Evolutionary conservation across 2,329 filamentous ascomycete genomes (phyloP).

Genomic region (Acrodontium crateriforme): DNA sequence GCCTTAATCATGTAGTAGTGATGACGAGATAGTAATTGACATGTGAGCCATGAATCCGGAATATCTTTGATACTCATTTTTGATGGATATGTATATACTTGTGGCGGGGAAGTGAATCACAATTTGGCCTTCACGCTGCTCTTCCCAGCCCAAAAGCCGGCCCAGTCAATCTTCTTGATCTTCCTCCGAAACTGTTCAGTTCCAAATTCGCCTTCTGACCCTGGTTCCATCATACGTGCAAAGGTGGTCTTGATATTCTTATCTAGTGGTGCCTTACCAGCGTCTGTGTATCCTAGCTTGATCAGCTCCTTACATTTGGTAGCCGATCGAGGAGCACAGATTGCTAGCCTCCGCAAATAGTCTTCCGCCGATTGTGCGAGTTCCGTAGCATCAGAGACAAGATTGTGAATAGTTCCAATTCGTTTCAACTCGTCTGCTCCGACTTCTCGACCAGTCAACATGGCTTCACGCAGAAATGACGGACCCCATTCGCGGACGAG

Average conservation of each 20-base stretch:
- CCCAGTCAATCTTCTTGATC: conserved; percentile 8
- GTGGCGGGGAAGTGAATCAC: neutral
- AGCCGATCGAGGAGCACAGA: conserved; percentile 8
- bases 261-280: conserved; percentile 6
- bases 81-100: neutral
- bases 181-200: conserved; percentile 8
- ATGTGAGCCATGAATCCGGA: neutral
- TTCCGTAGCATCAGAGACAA: conserved; percentile 3
- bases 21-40: too few species aligned
- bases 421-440: conserved; percentile 6
- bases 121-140: neutral
- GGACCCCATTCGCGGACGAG: conserved; percentile 10
- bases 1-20: too few species aligned
- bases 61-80: conserved; percentile 1
- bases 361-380: conserved; percentile 1
- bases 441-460: conserved; percentile 7
- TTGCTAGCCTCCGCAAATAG: conserved; percentile 6
- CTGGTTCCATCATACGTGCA: conserved; percentile 9
- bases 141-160: neutral
- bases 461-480: conserved; percentile 8
- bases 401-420: conserved; percentile 6
- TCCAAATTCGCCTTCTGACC: conserved; percentile 8
- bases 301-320: conserved; percentile 8
- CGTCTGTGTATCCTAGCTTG: conserved; percentile 7
- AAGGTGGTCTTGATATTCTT: conserved; percentile 7